phyloP scores from a whole-genome alignment of 2,329 filamentous ascomycete genomes.

The Aspergillus amoenus region DNA sequence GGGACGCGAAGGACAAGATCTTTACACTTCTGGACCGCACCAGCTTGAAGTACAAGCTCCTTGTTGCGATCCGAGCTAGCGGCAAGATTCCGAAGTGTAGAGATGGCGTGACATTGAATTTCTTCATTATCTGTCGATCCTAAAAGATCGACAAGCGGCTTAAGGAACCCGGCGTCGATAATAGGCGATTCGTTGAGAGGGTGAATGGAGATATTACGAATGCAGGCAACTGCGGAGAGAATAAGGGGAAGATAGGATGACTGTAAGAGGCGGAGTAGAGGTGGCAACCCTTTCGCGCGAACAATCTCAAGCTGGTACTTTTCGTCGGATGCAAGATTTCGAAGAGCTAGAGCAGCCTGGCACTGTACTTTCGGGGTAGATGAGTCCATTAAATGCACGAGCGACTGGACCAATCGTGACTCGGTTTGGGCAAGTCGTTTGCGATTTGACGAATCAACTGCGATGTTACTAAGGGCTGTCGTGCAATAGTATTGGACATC shows the following conservation, averaged over 20 bases:
- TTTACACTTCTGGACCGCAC: slow-evolving; percentile 97
- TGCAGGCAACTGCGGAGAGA: slow-evolving; percentile 93
- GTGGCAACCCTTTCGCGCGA: slow-evolving; percentile 77
- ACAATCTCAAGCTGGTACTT: slow-evolving; percentile 99
- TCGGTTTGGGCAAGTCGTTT: slow-evolving; percentile 90
- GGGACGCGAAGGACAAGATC: slow-evolving; percentile 91
- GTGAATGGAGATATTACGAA: slow-evolving; percentile 98
- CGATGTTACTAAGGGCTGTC: slow-evolving; percentile 96
- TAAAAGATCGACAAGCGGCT: slow-evolving; percentile 87
- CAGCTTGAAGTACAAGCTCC: slow-evolving; percentile 92
- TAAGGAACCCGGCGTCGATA: slow-evolving; percentile 94
- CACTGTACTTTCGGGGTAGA: slow-evolving; percentile 97
- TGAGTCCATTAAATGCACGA: slow-evolving; percentile 96
- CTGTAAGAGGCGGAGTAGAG: slow-evolving; percentile 84
- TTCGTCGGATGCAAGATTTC: slow-evolving; percentile 95
- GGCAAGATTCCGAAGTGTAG: slow-evolving; percentile 89
- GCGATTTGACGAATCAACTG: slow-evolving; percentile 86
- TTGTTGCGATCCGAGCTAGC: slow-evolving; percentile 98
- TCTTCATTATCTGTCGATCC: slow-evolving; percentile 97
- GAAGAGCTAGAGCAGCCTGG: slow-evolving; percentile 88
- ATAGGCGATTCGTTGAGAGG: slow-evolving; percentile 97
- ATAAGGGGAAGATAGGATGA: slow-evolving; percentile 95
- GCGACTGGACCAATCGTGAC: slow-evolving; percentile 83
- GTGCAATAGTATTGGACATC: slow-evolving; percentile 99
- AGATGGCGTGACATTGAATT: slow-evolving; percentile 98